Base-by-base conservation (phyloP, 257 asterid species). In the Solanum pennellii region DNA sequence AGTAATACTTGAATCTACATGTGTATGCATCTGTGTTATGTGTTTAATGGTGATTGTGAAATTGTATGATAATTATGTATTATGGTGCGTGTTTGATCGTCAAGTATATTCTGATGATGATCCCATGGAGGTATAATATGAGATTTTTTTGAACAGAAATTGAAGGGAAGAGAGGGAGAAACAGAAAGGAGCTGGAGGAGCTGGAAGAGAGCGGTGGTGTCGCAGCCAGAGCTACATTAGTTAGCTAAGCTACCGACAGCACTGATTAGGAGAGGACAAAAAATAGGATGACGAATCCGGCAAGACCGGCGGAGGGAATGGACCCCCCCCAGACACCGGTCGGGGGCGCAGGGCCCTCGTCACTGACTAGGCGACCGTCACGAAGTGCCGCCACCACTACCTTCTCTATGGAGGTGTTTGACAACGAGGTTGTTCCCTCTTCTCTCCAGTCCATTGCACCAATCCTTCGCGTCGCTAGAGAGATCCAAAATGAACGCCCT, bases 371-470 rank as follows among this genome's bases (percentile, higher is more conserved):
- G 88, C 93, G 96, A 75, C 93, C 99, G 31, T 97, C 99, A 9
- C 97, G 99, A 21, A 94, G 99, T 77, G 96, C 96, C 14, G 95
- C 99, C 86, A 93, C 93, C 76, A 95, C 99, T 12, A 91, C 94
- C 52, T 93, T 95, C 90, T 94, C 99, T 2, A 92, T 93, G 96
- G 99, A 97, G 89, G 99, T 97, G 12, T 97, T 97, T 86, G 99
- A 97, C 87, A 95, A 92, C 12, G 99, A 97, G 92, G 99, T 97
- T 35, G 99, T 97, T 13, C 99, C 99, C 13, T 95, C 99, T 20
- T 94, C 99, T 25, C 94, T 97, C 68, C 99, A 95, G 89, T 93
- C 98, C 20, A 96, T 97, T 84, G 97, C 98, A 15, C 99, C 99
- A 23, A 94, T 97, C 80, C 96, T 97, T 25, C 98, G 99, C 12